Conservation (phyloP, 192 early-diverging fungal species). For the Backusella westeae region DNA sequence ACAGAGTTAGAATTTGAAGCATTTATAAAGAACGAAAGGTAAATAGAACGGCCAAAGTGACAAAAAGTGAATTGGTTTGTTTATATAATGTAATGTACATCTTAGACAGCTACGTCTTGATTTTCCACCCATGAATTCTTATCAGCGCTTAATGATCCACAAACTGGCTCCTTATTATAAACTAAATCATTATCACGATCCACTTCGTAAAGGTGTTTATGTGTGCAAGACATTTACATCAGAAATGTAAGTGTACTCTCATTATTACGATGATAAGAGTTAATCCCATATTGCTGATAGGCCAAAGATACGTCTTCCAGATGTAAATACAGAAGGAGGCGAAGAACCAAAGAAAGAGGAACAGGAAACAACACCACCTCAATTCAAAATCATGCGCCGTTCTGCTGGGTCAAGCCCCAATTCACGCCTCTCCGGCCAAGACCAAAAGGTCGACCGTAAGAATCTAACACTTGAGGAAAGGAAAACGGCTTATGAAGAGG, state of each 20-base stretch:
- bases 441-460: conserved; percentile 29
- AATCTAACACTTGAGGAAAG: conserved; percentile 62
- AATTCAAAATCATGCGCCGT: conserved; percentile 50
- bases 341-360: conserved; percentile 17
- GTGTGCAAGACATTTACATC: conserved; percentile 55
- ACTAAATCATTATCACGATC: conserved; percentile 60
- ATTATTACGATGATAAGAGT: not conserved
- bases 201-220: conserved; percentile 48
- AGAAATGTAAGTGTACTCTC: conserved; percentile 46
- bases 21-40: conserved; percentile 61
- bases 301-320: conserved; percentile 45
- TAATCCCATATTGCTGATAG: conserved; percentile 15
- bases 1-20: conserved; percentile 60
- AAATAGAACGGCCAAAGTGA: not conserved
- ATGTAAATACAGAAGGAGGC: conserved; percentile 48
- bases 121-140: conserved; percentile 69
- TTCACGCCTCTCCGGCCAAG: not conserved
- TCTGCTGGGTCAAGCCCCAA: conserved; percentile 15
- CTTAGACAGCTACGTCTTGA: conserved; percentile 54
- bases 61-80: not conserved
- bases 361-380: conserved; percentile 12
- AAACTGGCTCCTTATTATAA: conserved; percentile 67
- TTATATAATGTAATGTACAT: not conserved
- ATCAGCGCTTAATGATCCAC: conserved; percentile 74
- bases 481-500: conserved; percentile 66